Base-by-base conservation (phyloP, 805 yeast species). In the Saturnispora serradocipensis region DNA sequence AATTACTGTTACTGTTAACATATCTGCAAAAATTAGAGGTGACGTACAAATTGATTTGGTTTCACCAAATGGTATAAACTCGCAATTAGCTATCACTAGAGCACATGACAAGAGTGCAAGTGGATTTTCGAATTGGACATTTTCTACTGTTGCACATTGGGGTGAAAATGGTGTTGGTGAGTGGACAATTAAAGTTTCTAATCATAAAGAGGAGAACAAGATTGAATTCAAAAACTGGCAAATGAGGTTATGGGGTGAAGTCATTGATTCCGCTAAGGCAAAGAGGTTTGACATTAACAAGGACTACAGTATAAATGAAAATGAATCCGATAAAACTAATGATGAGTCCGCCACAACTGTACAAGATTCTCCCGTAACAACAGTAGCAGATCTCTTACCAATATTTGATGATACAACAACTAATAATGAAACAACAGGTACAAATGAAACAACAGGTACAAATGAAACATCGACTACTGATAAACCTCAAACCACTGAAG, bases 81-180 rank as follows among this genome's bases (percentile, higher is more conserved):
- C 96, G 18, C 77, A 80, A 44, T 73, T 93, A 54, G 97, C 93
- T 0, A 77, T 81, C 24, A 73, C 74, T 18, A 77, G 99, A 59
- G 68, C 68, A 6, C 58, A 67, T 18, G 99, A 93, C 66, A 56
- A 52, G 8, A 72, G 81, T 5, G 55, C 58, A 2, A 71, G 64
- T 1, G 96, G 96, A 0, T 85, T 88, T 57, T 59, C 64, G 5
- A 74, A 85, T 58, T 93, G 99, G 99, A 86, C 87, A 1, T 93
- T 93, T 63, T 88, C 90, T 88, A 78, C 91, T 10, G 98, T 93
- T n/a, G 97, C 96, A 1, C 98, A 93, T 65, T 93, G 98, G 97
- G 97, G 97, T 39, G 90, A 84, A 59, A 46, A 63, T 2, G 91
- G 90, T 2, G 67, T 67, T 25, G 99, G 99, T 10, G 80, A 76